Base-by-base conservation (phyloP, 352 stramenopile species). In the Globisporangium nodosum region DNA sequence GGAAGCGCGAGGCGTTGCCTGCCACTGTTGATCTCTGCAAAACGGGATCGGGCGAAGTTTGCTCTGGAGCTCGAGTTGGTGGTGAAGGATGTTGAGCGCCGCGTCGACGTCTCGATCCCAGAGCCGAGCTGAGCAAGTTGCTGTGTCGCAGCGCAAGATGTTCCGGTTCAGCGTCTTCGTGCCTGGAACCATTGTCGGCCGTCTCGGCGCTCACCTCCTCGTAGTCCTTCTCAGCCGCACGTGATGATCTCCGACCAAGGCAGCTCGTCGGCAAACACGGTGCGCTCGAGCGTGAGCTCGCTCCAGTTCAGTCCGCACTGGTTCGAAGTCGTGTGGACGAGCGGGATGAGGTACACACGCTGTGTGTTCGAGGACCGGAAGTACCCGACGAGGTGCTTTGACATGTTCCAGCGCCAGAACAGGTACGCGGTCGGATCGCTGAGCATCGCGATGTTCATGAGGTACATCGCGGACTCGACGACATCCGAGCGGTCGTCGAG, bases 121-220 rank as follows among this genome's bases (percentile, higher is more conserved):
- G 24, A 27, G 24, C 2, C 24, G 24, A 27, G 24, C 24, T 27
- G 1, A 27, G 24, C 24, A 27, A 27, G 24, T 27, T 27, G 24
- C 24, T 27, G 24, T 27, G 24, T 27, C 24, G 24, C 24, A 27
- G 24, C 24, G 24, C 24, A 27, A 27, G 24, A 47, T 31, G 45
- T 18, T 42, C 37, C 13, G 40, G 1, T 46, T 16, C 13, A n/a
- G 40, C 12, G 20, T 46, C 40, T 46, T 40, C 24, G 16, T 12
- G 24, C 1, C 24, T 27, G 24, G 24, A 27, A 27, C 24, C 24
- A 27, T 3, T 27, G 24, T 99, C 96, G 31, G 94, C 92, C 24
- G 96, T 98, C 78, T 99, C 97, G n/a, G 95, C 95, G 30, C 92
- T 97, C 61, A 99, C 97, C 72, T 99, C 97, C 68, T 99, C 97